A percentile compares a stretch with the other conserved stretches of the same genome.
These are phyloP conservation scores for Gynandropsis gynandra DNA, from an alignment of 345 rosid species.

Conservation along the genomic window DNA sequence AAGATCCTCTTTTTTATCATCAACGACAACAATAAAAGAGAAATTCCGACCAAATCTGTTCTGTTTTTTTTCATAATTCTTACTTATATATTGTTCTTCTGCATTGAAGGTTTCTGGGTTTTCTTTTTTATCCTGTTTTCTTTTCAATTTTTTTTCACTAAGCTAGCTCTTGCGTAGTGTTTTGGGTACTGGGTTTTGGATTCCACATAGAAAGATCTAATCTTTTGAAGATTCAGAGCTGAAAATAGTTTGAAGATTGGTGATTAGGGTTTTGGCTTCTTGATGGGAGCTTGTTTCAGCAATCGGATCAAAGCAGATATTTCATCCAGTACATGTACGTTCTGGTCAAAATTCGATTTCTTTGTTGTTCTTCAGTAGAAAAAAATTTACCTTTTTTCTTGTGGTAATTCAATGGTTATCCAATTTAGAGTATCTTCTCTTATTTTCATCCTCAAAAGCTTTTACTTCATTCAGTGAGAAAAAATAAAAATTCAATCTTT, in stretches of 20 bases:
- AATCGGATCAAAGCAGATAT: conserved; percentile 79
- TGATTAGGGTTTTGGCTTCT: conserved; percentile 14
- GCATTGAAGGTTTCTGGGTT: too few species aligned
- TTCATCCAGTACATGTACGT: conserved; percentile 55
- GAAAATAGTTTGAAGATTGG: conserved; percentile 3
- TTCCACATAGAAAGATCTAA: conserved; percentile 12
- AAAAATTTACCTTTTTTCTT: not conserved
- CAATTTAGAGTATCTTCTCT: not conserved
- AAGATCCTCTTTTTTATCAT: too few species aligned
- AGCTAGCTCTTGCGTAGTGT: not conserved
- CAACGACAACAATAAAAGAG: too few species aligned
- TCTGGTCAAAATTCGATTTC: not conserved
- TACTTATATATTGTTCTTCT: too few species aligned
- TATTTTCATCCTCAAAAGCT: not conserved
- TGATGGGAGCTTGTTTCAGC: conserved; percentile 87
- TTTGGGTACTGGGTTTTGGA: conserved; percentile 20
- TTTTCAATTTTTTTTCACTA: too few species aligned
- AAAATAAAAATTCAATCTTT: not conserved
- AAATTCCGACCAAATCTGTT: too few species aligned
- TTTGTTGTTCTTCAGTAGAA: conserved; percentile 10
- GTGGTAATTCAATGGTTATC: conserved; percentile 5
- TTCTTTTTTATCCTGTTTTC: too few species aligned
- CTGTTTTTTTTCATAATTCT: too few species aligned
- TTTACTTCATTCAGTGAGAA: not conserved
- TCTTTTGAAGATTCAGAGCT: conserved; percentile 16